Evolutionary conservation across 768 basidiomycete species (phyloP), one percentile per base, ranked within the genome.

Genomic region (Xerocomus spinulosus): DNA sequence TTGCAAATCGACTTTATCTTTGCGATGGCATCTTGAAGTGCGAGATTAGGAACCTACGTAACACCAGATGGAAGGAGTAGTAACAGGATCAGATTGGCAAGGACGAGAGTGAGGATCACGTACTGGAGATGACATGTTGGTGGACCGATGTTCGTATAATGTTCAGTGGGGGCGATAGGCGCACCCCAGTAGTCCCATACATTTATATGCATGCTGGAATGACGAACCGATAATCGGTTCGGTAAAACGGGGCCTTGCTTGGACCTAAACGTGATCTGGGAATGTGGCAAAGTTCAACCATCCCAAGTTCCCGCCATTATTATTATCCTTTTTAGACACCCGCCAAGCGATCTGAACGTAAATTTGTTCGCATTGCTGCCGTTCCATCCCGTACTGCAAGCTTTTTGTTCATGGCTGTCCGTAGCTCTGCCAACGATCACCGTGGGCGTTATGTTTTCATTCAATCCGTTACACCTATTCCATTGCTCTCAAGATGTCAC

Each of bases 1-100:
- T 15, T 21, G 21, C 52, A 51, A 9, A 53, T 51, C 1, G 2
- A 5, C 15, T 21, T 37, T 23, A 53, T 42, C 37, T 15, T 29
- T 15, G n/a, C 26, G 13, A 53, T 21, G 6, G 44, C 52, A 2
- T 46, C 29, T 46, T 35, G 24, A 7, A 53, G 34, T 5, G 28
- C 20, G 21, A 37, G 36, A 21, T 37, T 37, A 18, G 20, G 36
- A 21, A 12, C 18, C 36, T 37, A 21, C 7, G 9, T 7, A 23
- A 37, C 4, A 20, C 17, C n/a, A 28, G 10, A 28, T 28, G 26
- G 10, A 5, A 28, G 5, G 26, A 28, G 10, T 4, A 20, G 5
- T 21, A 37, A 13, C 10, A n/a, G 17, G 34, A 37, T 35, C 3
- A 20, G 18, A 12, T 21, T 12, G 18, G 21, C 5, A 28, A 20